These are phyloP conservation scores for Verticillium tricorpus DNA, from an alignment of 2,329 filamentous ascomycete species.

Conservation along the genomic window DNA sequence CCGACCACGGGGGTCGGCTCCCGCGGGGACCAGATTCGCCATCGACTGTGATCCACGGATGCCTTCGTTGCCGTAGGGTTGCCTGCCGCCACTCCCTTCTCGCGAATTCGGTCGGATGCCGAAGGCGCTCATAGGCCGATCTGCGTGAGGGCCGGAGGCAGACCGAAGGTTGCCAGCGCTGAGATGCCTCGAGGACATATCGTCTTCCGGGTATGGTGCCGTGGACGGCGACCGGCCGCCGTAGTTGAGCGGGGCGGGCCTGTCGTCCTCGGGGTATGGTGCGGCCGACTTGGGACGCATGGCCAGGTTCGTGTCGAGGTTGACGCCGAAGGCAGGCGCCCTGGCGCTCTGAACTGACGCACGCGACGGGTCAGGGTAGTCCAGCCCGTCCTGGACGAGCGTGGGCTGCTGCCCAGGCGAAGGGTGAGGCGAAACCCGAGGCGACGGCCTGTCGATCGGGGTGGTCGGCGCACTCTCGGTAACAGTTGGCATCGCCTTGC, in stretches of 20 bases:
- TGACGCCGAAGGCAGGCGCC: slow-evolving; percentile 43
- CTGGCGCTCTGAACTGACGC: slow-evolving; percentile 30
- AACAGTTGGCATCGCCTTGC: slow-evolving; percentile 40
- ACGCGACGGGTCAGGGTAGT: slow-evolving; percentile 44
- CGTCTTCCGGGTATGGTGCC: slow-evolving; percentile 51
- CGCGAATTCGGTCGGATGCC: slow-evolving; percentile 43
- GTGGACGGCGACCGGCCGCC: slow-evolving; percentile 38
- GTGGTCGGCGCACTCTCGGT: slow-evolving; percentile 34
- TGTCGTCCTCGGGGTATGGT: slow-evolving; percentile 68
- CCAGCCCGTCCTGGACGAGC: slow-evolving; percentile 31
- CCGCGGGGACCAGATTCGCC: slow-evolving; percentile 40
- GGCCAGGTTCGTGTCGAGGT: slow-evolving; percentile 33
- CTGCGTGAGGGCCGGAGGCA: slow-evolving; percentile 41
- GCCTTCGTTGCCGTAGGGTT: slow-evolving; percentile 5
- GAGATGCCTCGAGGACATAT: slow-evolving; percentile 33
- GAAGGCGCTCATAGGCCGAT: slow-evolving; percentile 48
- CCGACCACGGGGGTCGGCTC: slow-evolving; percentile 36
- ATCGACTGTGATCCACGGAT: slow-evolving; percentile 40
- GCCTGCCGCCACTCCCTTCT: slow-evolving; percentile 8
- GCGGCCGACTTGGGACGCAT: slow-evolving; percentile 51
- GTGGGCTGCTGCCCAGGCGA: slow-evolving; percentile 36
- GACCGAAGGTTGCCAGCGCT: slow-evolving; percentile 42
- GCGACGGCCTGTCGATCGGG: slow-evolving; percentile 22
- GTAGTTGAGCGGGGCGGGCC: slow-evolving; percentile 43
- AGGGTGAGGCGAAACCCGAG: slow-evolving; percentile 33